Evolutionary conservation across 2,329 filamentous ascomycete species (phyloP), one percentile per base, ranked within the genome.

Genomic region (Colletotrichum magnum): DNA sequence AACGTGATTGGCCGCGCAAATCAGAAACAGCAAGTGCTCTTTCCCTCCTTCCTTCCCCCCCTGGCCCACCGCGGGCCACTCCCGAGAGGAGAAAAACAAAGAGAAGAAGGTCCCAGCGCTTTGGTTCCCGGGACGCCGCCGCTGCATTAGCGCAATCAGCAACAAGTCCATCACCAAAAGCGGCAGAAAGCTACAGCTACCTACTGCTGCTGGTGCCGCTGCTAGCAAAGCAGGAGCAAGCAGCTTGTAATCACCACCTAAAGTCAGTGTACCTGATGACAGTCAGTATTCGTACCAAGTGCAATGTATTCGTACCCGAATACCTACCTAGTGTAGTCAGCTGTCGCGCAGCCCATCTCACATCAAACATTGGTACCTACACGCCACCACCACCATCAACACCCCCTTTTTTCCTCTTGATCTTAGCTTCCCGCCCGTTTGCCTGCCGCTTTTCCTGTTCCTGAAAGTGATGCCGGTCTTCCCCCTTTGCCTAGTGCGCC

Each of bases 121-220:
- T 60, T 69, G 67, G 67, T 69, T 68, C 67, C 67, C 63, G 67
- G 67, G 63, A 60, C 56, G 65, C 60, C 65, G 65, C 57, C 52
- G 63, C 39, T 58, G 67, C 67, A 69, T 69, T 69, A 69, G 67
- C 64, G 61, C 60, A 43, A 61, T 61, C 58, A 36, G 32, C 32
- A 36, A 10, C 7, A 61, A 10, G 39, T 16, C 51, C 50, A 51
- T 45, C 51, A 63, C 13, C 51, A 18, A 5, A 26, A 32, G 15
- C 41, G 10, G 58, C 64, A 41, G 12, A 50, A 48, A 48, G 39
- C 43, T 39, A 18, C 36, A 36, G 32, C 28, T 32, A 9, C 28
- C 28, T 32, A 4, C 28, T 9, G 32, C 32, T 36, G 7, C 32
- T 36, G 32, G 7, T 10, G 32, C 32, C 10, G 32, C 32, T 36